phyloP scores from a whole-genome alignment of 805 yeast species.

The Teunomyces aglyptinius region DNA sequence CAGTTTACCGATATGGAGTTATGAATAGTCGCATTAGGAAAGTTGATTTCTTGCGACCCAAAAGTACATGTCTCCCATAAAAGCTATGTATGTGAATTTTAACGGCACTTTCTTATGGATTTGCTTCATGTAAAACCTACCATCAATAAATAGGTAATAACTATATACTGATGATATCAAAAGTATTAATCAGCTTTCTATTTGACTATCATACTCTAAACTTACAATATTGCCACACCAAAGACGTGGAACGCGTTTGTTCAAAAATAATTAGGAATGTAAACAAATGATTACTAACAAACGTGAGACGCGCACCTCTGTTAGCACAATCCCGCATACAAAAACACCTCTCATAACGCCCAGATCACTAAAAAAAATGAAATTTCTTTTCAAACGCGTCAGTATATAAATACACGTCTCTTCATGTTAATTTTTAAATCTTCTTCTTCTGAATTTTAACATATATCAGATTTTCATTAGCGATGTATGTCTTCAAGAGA shows the following conservation, averaged over 20 bases:
- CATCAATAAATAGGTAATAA: neutral
- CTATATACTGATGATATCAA: neutral
- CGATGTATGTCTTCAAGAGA: conserved; percentile 84
- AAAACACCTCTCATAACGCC: neutral
- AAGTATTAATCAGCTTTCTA: neutral
- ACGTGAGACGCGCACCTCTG: conserved; percentile 2
- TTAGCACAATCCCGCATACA: neutral
- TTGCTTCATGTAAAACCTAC: neutral
- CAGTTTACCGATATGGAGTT: neutral
- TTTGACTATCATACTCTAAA: no score
- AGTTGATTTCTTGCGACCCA: neutral
- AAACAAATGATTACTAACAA: conserved; percentile 4
- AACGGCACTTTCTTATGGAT: neutral
- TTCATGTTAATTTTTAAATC: neutral
- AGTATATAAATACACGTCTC: conserved; percentile 4
- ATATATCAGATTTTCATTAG: neutral
- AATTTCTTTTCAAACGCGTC: conserved; percentile 7
- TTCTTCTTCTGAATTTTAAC: neutral
- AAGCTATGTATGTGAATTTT: neutral
- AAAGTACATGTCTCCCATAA: neutral
- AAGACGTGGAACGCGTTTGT: neutral
- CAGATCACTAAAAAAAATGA: neutral
- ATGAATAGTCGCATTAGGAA: neutral
- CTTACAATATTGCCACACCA: neutral
- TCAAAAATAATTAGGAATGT: conserved; percentile 1